Percentiles rank a stretch among this genome's conserved stretches.
phyloP scores from a whole-genome alignment of 1,284 basidiomycete genomes.

The Cutaneotrichosporon curvatum region DNA sequence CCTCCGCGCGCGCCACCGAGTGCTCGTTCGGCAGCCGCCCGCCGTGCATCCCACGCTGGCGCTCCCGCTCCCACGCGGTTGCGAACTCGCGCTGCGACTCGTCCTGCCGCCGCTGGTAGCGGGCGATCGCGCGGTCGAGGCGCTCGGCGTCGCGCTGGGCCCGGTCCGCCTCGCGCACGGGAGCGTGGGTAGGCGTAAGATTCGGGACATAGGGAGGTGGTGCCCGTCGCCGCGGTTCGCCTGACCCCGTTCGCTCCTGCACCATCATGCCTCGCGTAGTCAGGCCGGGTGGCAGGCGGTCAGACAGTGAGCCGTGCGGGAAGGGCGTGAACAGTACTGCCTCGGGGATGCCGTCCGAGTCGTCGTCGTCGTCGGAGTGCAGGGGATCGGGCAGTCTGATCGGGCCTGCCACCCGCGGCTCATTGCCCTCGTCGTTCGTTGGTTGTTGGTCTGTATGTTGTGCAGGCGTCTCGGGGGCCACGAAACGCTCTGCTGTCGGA shows the following conservation, averaged over 20 bases:
- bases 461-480: too few relatives aligned
- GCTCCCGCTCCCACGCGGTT: constrained; percentile 6
- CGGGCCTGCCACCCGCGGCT: too few relatives aligned
- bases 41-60: constrained; percentile 1
- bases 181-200: too few relatives aligned
- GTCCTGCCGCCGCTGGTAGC: constrained; percentile 3
- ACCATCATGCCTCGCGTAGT: constrained; percentile 13
- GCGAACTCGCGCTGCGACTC: constrained; percentile 9
- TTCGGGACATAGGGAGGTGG: not conserved
- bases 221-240: not conserved
- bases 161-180: not conserved
- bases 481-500: too few relatives aligned
- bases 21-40: constrained; percentile 9
- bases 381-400: too few relatives aligned
- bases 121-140: constrained; percentile 11
- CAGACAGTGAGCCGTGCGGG: too few relatives aligned
- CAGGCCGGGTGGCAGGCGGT: constrained; percentile 2
- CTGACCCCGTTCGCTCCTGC: constrained; percentile 2
- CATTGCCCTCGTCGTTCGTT: too few relatives aligned
- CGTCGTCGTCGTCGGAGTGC: too few relatives aligned
- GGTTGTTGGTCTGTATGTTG: too few relatives aligned
- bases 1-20: not conserved
- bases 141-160: constrained; percentile 4
- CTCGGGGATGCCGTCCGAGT: too few relatives aligned
- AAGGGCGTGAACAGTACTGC: too few relatives aligned